Conservation (phyloP, 352 stramenopile species). For the Lagenidium sp. region DNA sequence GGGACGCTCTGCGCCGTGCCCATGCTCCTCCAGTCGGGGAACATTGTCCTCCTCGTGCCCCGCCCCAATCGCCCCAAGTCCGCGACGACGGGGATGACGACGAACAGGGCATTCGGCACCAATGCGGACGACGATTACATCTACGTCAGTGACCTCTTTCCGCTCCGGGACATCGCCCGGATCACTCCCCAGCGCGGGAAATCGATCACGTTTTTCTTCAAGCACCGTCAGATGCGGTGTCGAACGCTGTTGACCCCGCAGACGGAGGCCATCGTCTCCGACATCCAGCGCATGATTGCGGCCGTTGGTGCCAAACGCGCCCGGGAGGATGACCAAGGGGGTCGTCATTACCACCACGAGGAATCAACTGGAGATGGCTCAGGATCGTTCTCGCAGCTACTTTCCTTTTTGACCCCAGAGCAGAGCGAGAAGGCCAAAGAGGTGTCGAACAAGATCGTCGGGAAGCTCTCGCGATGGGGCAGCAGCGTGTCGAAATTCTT, state of each 20-base stretch:
- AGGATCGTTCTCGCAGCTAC: constrained; percentile 35
- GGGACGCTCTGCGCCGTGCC: constrained; percentile 45
- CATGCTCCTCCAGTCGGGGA: constrained; percentile 61
- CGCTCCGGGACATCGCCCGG: constrained; percentile 51
- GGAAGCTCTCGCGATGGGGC: constrained; percentile 54
- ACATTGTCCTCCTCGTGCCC: constrained; percentile 40
- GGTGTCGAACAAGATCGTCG: constrained; percentile 74
- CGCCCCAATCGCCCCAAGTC: not conserved
- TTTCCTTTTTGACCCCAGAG: constrained; percentile 58
- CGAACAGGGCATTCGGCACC: too few species aligned
- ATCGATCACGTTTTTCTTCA: constrained; percentile 78
- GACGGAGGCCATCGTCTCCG: constrained; percentile 58
- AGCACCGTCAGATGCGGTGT: constrained; percentile 39
- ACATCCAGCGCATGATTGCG: constrained; percentile 61
- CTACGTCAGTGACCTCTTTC: constrained; percentile 56
- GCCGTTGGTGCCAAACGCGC: constrained; percentile 27
- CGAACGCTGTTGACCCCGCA: constrained; percentile 63
- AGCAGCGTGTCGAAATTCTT: constrained; percentile 52
- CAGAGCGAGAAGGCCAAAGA: constrained; percentile 75
- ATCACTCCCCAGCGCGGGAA: constrained; percentile 72
- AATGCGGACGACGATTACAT: constrained; percentile 31
- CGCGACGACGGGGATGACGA: not conserved
- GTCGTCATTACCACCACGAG: constrained; percentile 6
- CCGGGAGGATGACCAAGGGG: constrained; percentile 17
- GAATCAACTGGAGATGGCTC: not conserved